phyloP scores from a whole-genome alignment of 2,329 filamentous ascomycete genomes.

The Tolypocladium amazonense region DNA sequence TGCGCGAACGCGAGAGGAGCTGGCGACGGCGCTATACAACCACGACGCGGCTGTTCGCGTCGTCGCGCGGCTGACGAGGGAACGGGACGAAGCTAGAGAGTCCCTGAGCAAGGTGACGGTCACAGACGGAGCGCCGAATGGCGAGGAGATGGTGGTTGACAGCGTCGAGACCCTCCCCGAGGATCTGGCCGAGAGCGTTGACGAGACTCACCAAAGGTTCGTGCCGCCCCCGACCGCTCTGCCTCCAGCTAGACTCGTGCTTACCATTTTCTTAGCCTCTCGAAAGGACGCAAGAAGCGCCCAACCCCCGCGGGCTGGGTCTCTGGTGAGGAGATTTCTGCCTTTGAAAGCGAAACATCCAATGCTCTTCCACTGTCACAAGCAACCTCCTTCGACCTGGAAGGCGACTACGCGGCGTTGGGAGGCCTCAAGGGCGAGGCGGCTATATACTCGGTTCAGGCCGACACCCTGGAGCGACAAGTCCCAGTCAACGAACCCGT shows the following conservation, averaged over 20 bases:
- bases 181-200: constrained; percentile 59
- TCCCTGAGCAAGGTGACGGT: constrained; percentile 80
- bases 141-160: constrained; percentile 91
- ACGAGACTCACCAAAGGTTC: constrained; percentile 71
- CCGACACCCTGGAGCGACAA: constrained; percentile 56
- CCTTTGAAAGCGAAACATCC: constrained; percentile 33
- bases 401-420: constrained; percentile 58
- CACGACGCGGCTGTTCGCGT: constrained; percentile 95
- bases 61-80: constrained; percentile 80
- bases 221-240: constrained; percentile 19
- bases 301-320: constrained; percentile 79
- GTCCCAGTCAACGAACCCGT: constrained; percentile 58
- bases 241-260: background rate
- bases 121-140: constrained; percentile 43
- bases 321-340: constrained; percentile 56
- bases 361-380: constrained; percentile 36
- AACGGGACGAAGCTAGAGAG: constrained; percentile 85
- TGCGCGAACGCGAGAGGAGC: constrained; percentile 80
- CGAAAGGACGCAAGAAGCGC: constrained; percentile 82
- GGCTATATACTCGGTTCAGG: constrained; percentile 63
- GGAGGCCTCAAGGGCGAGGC: constrained; percentile 66
- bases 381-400: constrained; percentile 37
- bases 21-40: constrained; percentile 89
- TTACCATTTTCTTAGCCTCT: constrained; percentile 48
- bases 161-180: constrained; percentile 61